Evolutionary conservation across 2,329 filamentous ascomycete genomes (phyloP), one percentile per base, ranked within the genome.

Genomic region (Ambrosiella beaveri): DNA sequence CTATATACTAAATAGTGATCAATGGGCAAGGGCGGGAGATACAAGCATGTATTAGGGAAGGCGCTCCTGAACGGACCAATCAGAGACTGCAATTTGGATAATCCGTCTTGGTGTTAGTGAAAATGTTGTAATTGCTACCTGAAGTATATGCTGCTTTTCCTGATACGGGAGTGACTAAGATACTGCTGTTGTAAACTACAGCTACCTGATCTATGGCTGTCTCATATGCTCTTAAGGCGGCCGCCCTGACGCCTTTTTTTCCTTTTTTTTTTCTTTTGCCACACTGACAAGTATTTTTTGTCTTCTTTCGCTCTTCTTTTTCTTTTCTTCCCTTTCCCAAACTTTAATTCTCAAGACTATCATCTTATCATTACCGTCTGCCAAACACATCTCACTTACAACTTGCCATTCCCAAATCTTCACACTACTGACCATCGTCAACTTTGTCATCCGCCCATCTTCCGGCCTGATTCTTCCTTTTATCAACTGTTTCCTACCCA

Each of bases 401-500:
- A 17, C 56, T 45, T 56, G 19, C 41, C 19, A 38, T 49, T 35
- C 35, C 17, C 44, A 3, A 2, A 57, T 58, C 7, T 37, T 36
- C 44, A 57, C 15, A 36, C n/a, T 35, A 56, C 47, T 12, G 2
- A 2, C 19, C 27, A 9, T 19, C 51, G 35, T 44, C 38, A 15
- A 27, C 47, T 47, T 59, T 36, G 39, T 50, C 51, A 52, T 56
- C 41, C 51, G 38, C 56, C 47, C 56, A 54, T 57, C 45, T 57
- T 63, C 64, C 57, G 40, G 56, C 44, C 53, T 59, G 44, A 54
- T 56, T 40, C 47, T 53, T 62, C 62, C 62, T 63, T 63, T 60
- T 65, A 66, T 65, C 69, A 63, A 66, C 63, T 68, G 67, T 64
- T 65, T 64, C 64, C 64, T 60, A 67, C 65, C 63, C 66, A 71